Conservation (phyloP, 345 rosid genomes). For the Kandelia obovata region DNA sequence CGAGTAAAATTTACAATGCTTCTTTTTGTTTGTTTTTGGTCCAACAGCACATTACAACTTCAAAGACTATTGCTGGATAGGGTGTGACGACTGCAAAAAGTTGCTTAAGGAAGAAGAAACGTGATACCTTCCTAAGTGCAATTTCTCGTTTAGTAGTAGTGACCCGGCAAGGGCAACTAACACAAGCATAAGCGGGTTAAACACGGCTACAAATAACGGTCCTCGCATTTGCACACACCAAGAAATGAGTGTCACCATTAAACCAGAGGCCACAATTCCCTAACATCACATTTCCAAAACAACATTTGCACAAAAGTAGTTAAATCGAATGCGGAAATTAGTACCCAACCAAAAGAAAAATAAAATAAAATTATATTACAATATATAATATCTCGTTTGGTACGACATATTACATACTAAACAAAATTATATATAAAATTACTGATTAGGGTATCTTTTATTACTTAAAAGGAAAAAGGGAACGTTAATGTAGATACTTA, state of each 20-base stretch:
- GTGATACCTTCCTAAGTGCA: conserved; percentile 33
- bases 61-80: not conserved
- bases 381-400: too few relatives aligned
- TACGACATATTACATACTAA: too few relatives aligned
- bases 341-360: too few relatives aligned
- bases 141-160: conserved; percentile 37
- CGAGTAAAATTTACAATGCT: too few relatives aligned
- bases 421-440: not conserved
- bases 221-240: conserved; percentile 47
- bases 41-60: not conserved
- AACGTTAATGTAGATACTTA: not conserved
- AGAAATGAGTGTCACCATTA: conserved; percentile 26
- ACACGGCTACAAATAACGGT: conserved; percentile 41
- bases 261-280: conserved; percentile 37
- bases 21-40: not conserved
- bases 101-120: not conserved
- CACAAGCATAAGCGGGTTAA: conserved; percentile 44
- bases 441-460: not conserved
- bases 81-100: not conserved
- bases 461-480: too few relatives aligned
- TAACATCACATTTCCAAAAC: not conserved
- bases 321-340: too few relatives aligned
- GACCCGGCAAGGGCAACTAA: conserved; percentile 42
- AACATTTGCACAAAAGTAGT: too few relatives aligned
- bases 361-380: too few relatives aligned